Evolutionary conservation across 2,329 filamentous ascomycete genomes (phyloP), one percentile per base, ranked within the genome.

Genomic region (Ophiostoma sp.): DNA sequence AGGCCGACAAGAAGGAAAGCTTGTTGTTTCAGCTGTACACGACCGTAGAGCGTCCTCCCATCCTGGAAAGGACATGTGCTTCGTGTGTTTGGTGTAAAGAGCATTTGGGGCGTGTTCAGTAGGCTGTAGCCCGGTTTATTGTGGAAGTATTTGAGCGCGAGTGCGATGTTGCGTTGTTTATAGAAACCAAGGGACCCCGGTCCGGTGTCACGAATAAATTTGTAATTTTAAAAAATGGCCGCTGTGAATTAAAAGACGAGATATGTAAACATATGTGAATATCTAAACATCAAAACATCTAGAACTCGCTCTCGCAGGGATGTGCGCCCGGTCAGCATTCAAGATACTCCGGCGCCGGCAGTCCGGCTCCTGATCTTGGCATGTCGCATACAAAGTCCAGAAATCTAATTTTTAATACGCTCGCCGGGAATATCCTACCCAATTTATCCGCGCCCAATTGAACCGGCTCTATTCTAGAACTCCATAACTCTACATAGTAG

Each of bases 321-420:
- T 57, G 52, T 31, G 52, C 52, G 23, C 13, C 52, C 52, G 23
- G n/a, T 13, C 13, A 27, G 23, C 52, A 23, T 31, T 31, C 27
- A 31, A 31, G 27, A 31, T 13, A 57, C 52, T 8, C 52, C 52
- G 52, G 52, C 23, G 17, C n/a, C 52, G 52, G 20, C 52, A 57
- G n/a, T 17, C 57, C 57, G 57, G 27, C 57, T 17, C 57, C 57
- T 33, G 15, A 13, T 62, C 57, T 62, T 62, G 57, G 57, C 57
- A 33, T 62, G 23, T 33, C 52, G 15, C 44, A 48, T 48, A 48
- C 8, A 57, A 27, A 23, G 11, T 7, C 52, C 52, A 48, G 7
- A 48, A n/a, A 57, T 13, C 27, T 27, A 31, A 35, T 62, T 62
- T 33, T 62, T 62, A 62, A 5, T 54, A 48, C 27, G 3, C 23